phyloP scores from a whole-genome alignment of 1,139 yeast species.

The Blastobotrys niveus region DNA sequence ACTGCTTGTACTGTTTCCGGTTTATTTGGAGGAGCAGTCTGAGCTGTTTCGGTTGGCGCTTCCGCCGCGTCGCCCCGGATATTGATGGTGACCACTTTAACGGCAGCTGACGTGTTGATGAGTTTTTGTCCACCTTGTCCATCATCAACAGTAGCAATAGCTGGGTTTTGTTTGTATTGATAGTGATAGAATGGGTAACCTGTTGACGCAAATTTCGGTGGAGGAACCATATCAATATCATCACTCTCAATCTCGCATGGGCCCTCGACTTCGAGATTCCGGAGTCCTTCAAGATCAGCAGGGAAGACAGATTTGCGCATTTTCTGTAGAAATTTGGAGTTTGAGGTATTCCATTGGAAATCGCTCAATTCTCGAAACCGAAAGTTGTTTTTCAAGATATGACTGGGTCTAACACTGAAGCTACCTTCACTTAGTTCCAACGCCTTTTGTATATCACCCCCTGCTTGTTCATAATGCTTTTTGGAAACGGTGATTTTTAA shows the following conservation, averaged over 20 bases:
- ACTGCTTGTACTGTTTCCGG: slow-evolving; percentile 41
- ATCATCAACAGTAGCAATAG: slow-evolving; percentile 50
- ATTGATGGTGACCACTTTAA: slow-evolving; percentile 35
- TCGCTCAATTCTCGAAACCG: slow-evolving; percentile 85
- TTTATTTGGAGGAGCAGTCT: neutral
- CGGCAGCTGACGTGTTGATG: slow-evolving; percentile 31
- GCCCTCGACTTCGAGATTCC: slow-evolving; percentile 30
- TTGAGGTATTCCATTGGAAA: slow-evolving; percentile 66
- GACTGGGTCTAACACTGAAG: slow-evolving; percentile 53
- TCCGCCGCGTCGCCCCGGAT: slow-evolving; percentile 44
- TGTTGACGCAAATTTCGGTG: slow-evolving; percentile 74
- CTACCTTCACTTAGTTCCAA: slow-evolving; percentile 32
- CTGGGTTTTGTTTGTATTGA: slow-evolving; percentile 54
- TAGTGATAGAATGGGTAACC: slow-evolving; percentile 67
- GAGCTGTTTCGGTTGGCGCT: slow-evolving; percentile 35
- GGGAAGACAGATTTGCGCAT: slow-evolving; percentile 40
- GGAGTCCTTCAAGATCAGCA: slow-evolving; percentile 40
- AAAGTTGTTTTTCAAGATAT: slow-evolving; percentile 62
- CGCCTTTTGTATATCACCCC: slow-evolving; percentile 50
- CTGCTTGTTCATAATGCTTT: slow-evolving; percentile 43
- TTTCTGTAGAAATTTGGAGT: slow-evolving; percentile 45
- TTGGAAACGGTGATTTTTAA: slow-evolving; percentile 68
- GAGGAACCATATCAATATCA: slow-evolving; percentile 66
- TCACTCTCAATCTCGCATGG: slow-evolving; percentile 27
- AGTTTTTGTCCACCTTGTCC: slow-evolving; percentile 37